Conservation (phyloP, 2,329 filamentous ascomycete genomes). For the Amesomyces nigricolor region DNA sequence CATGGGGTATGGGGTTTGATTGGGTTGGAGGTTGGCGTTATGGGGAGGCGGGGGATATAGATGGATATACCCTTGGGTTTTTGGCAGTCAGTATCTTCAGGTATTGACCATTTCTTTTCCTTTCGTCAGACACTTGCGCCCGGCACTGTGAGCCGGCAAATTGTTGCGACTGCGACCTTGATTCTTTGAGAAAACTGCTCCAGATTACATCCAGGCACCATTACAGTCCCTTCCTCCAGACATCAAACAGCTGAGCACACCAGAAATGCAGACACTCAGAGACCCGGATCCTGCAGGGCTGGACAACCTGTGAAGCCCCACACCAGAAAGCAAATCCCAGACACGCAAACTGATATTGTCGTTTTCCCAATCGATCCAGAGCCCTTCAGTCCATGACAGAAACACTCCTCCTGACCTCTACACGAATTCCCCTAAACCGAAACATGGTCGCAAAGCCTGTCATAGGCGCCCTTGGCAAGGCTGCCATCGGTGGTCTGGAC, state of each 20-base stretch:
- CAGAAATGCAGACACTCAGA: too few species aligned
- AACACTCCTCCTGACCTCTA: background rate
- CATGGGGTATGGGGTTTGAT: background rate
- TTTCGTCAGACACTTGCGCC: background rate
- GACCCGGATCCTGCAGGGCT: too few species aligned
- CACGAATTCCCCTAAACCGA: background rate
- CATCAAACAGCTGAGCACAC: too few species aligned
- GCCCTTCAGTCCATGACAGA: background rate
- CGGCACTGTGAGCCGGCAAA: too few species aligned
- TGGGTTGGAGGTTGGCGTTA: background rate
- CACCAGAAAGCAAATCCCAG: too few species aligned
- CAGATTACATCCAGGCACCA: too few species aligned
- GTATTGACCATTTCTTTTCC: background rate
- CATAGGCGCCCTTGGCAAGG: slow-evolving; percentile 26
- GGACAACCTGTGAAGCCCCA: too few species aligned
- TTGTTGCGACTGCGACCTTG: too few species aligned
- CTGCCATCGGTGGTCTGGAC: slow-evolving; percentile 17
- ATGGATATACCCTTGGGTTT: background rate
- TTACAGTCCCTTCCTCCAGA: too few species aligned
- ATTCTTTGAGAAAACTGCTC: too few species aligned
- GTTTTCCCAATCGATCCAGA: background rate
- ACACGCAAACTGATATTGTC: too few species aligned
- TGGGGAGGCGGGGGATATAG: background rate
- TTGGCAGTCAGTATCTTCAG: background rate
- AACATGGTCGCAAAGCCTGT: slow-evolving; percentile 24